phyloP scores from a whole-genome alignment of 176 grass and related monocot genomes.

The Pontederia crassipes region DNA sequence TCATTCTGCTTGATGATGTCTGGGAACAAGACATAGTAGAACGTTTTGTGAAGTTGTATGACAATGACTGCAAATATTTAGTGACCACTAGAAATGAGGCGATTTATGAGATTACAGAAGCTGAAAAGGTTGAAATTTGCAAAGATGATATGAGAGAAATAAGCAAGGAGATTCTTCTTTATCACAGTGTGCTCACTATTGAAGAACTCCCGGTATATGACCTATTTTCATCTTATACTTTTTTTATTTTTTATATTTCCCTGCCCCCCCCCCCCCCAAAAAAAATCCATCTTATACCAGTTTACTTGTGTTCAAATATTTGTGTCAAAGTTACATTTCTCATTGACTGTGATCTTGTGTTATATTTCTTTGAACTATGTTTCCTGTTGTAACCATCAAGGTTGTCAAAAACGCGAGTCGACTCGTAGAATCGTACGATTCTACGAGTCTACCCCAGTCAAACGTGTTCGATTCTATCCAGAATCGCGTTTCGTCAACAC shows the following conservation, averaged over 20 bases:
- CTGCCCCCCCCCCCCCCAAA: no score
- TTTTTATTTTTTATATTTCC: no score
- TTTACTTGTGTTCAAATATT: no score
- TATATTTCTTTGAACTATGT: no score
- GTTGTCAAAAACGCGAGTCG: no score
- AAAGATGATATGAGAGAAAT: conserved; percentile 76
- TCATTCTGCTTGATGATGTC: conserved; percentile 71
- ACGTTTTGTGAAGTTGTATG: conserved; percentile 49
- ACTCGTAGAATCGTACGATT: no score
- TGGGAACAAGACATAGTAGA: conserved; percentile 82
- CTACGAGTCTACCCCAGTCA: no score
- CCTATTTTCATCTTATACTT: not conserved
- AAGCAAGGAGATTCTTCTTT: conserved; percentile 66
- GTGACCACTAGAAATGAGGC: conserved; percentile 76
- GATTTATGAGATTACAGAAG: conserved; percentile 50
- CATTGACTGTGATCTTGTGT: no score
- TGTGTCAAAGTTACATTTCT: no score
- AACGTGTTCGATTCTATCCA: no score
- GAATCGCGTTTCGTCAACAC: no score
- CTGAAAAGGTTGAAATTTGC: conserved; percentile 66
- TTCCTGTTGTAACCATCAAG: no score
- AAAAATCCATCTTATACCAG: not conserved
- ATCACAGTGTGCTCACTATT: conserved; percentile 43
- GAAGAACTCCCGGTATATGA: conserved; percentile 56
- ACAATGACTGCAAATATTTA: conserved; percentile 63